phyloP scores from a whole-genome alignment of 495 filamentous ascomycete species.

The Aspergillus saccharolyticus region DNA sequence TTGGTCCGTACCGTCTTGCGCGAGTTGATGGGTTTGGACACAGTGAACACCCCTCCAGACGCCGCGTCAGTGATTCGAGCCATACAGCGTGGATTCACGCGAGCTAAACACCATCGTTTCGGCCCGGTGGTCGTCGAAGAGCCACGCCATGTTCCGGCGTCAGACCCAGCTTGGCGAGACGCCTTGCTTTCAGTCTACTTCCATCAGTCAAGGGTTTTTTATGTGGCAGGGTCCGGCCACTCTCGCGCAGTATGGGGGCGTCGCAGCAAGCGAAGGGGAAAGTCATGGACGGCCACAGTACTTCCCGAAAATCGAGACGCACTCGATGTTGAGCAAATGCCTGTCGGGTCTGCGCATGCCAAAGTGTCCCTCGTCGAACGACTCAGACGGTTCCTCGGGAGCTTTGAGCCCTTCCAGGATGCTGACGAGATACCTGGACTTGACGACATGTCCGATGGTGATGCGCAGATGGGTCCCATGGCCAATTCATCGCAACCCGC shows the following conservation, averaged over 20 bases:
- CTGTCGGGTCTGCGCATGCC: background rate
- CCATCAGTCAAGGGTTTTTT: background rate
- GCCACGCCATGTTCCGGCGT: too few relatives aligned
- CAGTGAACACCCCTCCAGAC: too few relatives aligned
- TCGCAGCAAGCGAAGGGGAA: background rate
- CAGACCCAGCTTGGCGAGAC: background rate
- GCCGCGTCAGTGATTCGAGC: too few relatives aligned
- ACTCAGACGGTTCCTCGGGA: background rate
- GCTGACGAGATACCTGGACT: background rate
- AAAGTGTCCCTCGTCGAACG: background rate
- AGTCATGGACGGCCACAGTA: background rate
- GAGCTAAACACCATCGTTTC: too few relatives aligned
- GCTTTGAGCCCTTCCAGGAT: background rate
- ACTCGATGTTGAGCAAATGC: too few relatives aligned
- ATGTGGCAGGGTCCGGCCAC: background rate
- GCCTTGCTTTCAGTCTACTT: background rate
- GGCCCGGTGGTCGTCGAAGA: too few relatives aligned
- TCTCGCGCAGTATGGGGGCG: background rate
- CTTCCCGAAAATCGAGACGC: too few relatives aligned
- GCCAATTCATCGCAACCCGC: background rate
- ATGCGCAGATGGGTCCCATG: background rate
- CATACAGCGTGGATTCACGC: too few relatives aligned
- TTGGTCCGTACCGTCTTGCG: too few relatives aligned
- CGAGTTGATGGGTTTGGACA: too few relatives aligned
- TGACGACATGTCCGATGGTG: background rate